Conservation (phyloP, 495 filamentous ascomycete genomes). For the Trichoderma orchidacearum region DNA sequence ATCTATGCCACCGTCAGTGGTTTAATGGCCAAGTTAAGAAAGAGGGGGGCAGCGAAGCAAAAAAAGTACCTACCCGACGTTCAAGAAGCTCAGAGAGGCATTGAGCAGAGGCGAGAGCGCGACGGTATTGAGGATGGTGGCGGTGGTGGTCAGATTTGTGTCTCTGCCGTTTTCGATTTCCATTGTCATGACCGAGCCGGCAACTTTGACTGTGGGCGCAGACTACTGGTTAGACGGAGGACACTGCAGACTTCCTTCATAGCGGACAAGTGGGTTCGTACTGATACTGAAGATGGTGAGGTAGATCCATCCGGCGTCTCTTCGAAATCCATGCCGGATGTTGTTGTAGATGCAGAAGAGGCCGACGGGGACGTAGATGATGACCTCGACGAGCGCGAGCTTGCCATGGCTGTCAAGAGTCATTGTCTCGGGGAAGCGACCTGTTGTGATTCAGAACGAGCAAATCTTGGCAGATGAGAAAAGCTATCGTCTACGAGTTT, state of each 20-base stretch:
- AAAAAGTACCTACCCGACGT: neutral
- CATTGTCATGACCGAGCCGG: neutral
- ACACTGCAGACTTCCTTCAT: too few species aligned
- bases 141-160: neutral
- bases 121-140: neutral
- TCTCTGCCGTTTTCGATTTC: neutral
- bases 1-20: too few species aligned
- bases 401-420: neutral
- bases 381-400: neutral
- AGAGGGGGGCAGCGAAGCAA: too few species aligned
- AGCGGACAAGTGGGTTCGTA: too few species aligned
- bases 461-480: too few species aligned
- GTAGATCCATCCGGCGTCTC: neutral
- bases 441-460: too few species aligned
- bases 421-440: too few species aligned
- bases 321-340: neutral
- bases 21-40: too few species aligned
- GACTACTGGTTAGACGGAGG: neutral
- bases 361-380: neutral
- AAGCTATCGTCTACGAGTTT: too few species aligned
- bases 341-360: neutral
- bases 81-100: neutral
- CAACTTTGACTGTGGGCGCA: neutral
- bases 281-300: neutral
- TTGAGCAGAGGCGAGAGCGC: neutral